phyloP scores from a whole-genome alignment of 1,284 basidiomycete genomes.

The Pseudozyma tsukubaensis region DNA sequence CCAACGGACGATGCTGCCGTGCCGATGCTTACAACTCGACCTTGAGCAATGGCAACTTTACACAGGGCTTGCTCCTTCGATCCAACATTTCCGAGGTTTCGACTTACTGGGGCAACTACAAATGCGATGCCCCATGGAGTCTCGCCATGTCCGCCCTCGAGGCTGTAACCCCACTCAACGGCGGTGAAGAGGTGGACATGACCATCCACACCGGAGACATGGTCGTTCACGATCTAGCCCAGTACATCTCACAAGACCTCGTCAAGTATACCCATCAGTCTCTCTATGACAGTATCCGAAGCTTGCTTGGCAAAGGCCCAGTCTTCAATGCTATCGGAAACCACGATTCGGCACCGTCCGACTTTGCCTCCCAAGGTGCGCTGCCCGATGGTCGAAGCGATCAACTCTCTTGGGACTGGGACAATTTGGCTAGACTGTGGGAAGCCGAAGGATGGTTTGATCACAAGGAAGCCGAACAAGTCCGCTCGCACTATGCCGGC shows the following conservation, averaged over 20 bases:
- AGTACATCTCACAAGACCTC: conserved; percentile 62
- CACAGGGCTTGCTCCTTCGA: conserved; percentile 38
- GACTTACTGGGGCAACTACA: conserved; percentile 66
- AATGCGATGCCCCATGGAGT: conserved; percentile 78
- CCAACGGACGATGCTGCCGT: conserved; percentile 79
- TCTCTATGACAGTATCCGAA: conserved; percentile 58
- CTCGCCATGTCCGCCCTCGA: conserved; percentile 76
- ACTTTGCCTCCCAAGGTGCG: conserved; percentile 50
- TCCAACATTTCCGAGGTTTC: conserved; percentile 54
- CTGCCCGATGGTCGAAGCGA: conserved; percentile 58
- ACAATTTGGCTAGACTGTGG: conserved; percentile 59
- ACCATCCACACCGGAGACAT: conserved; percentile 82
- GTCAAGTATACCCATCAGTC: conserved; percentile 66
- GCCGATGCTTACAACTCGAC: conserved; percentile 73
- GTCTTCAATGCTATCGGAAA: conserved; percentile 66
- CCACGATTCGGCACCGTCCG: conserved; percentile 64
- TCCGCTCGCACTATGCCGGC: conserved; percentile 78
- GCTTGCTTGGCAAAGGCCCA: conserved; percentile 55
- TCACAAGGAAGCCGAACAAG: conserved; percentile 74
- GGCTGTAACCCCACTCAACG: conserved; percentile 78
- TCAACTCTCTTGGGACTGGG: conserved; percentile 66
- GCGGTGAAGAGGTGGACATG: conserved; percentile 75
- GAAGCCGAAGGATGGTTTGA: conserved; percentile 77
- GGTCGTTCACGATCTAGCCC: conserved; percentile 71
- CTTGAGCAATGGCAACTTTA: conserved; percentile 70